Evolutionary conservation across 306 rosid genomes (phyloP).

Genomic region (Acacia confusa): DNA sequence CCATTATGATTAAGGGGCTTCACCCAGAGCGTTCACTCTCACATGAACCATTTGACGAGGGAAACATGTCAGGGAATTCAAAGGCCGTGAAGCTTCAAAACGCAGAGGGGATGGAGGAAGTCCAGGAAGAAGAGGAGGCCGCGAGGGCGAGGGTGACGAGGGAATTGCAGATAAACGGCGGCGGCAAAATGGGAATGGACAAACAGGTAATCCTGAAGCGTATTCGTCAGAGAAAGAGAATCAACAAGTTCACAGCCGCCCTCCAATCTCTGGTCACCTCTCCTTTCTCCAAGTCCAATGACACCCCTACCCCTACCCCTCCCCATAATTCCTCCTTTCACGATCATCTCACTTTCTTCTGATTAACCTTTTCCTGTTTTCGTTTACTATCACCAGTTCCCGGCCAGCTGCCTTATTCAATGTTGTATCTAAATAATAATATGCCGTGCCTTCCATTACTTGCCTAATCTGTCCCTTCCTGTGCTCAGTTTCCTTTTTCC

Average conservation of each 20-base stretch:
- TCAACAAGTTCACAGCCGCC: slow-evolving; percentile 33
- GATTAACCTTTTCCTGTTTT: background rate
- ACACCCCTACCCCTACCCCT: background rate
- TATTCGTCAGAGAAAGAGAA: slow-evolving; percentile 42
- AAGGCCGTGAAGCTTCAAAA: slow-evolving; percentile 20
- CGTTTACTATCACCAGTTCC: too few relatives aligned
- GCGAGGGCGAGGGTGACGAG: slow-evolving; percentile 23
- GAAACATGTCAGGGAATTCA: slow-evolving; percentile 28
- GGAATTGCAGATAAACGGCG: slow-evolving; percentile 24
- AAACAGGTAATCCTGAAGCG: slow-evolving; percentile 40
- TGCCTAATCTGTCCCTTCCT: background rate
- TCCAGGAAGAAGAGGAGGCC: slow-evolving; percentile 10
- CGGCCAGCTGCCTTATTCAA: too few relatives aligned
- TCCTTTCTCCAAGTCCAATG: slow-evolving; percentile 23
- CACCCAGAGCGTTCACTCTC: background rate
- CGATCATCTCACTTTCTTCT: slow-evolving; percentile 41
- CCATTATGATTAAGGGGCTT: background rate
- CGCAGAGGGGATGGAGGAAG: background rate
- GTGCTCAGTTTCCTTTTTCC: background rate
- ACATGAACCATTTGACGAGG: background rate
- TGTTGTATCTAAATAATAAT: too few relatives aligned
- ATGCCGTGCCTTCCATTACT: background rate
- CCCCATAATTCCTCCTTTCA: slow-evolving; percentile 24
- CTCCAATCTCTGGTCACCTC: slow-evolving; percentile 24
- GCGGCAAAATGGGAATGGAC: slow-evolving; percentile 7